Evolutionary conservation across 345 rosid species (phyloP).

Genomic region (Lumnitzera racemosa): DNA sequence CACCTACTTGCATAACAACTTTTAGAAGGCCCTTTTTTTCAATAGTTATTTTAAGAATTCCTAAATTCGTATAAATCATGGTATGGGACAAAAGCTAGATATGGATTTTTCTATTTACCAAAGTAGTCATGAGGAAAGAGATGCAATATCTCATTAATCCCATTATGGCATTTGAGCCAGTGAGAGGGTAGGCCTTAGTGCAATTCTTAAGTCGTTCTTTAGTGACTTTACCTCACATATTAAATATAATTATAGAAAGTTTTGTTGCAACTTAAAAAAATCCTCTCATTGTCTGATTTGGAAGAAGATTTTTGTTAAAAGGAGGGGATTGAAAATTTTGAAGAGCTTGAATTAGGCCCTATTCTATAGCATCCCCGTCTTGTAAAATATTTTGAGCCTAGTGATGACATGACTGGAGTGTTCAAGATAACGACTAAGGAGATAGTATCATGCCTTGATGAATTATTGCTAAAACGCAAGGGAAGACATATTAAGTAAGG

Average conservation of each 20-base stretch:
- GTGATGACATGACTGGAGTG: constrained; percentile 30
- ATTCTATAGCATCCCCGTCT: constrained; percentile 58
- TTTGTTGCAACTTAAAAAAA: constrained; percentile 52
- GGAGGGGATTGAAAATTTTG: constrained; percentile 59
- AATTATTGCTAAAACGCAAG: constrained; percentile 27
- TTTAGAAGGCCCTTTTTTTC: no score
- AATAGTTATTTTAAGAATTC: no score
- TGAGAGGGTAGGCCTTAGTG: no score
- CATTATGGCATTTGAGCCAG: no score
- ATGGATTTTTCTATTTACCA: no score
- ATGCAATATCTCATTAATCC: no score
- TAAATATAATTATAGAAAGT: constrained; percentile 85
- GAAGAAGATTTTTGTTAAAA: constrained; percentile 57
- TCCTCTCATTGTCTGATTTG: constrained; percentile 70
- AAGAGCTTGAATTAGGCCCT: constrained; percentile 72
- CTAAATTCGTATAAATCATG: no score
- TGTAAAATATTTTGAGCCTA: constrained; percentile 51
- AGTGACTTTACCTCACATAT: no score
- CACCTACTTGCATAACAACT: no score
- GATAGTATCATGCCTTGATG: constrained; percentile 41
- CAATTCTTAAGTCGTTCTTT: no score
- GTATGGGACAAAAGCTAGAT: no score
- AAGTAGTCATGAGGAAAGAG: no score
- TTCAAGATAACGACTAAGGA: constrained; percentile 57
- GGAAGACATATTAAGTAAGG: constrained; percentile 27